Evolutionary conservation across 371 early-diverging fungal species (phyloP).

Genomic region (Mucor velutinosus): DNA sequence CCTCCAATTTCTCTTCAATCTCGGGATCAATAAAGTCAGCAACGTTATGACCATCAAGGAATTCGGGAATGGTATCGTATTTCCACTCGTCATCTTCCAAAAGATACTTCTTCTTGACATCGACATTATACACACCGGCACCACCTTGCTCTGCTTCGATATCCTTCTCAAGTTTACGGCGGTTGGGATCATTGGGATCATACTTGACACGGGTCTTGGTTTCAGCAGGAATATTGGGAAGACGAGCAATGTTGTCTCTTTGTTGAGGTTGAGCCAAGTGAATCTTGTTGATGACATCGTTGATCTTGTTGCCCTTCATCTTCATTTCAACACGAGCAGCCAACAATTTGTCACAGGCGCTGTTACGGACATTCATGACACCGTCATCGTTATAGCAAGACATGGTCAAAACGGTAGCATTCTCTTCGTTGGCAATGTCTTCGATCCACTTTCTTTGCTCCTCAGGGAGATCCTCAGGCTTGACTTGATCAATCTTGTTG

Average conservation of each 20-base stretch:
- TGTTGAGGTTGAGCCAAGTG: constrained; percentile 89
- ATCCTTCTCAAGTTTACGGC: constrained; percentile 86
- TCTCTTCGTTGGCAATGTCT: constrained; percentile 70
- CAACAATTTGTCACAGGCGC: constrained; percentile 93
- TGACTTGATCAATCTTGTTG: constrained; percentile 96
- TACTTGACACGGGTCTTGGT: constrained; percentile 72
- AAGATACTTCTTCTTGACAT: constrained; percentile 89
- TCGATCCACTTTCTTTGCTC: constrained; percentile 80
- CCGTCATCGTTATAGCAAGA: constrained; percentile 94
- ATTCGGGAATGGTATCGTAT: constrained; percentile 99
- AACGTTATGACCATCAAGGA: constrained; percentile 99
- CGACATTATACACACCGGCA: constrained; percentile 94
- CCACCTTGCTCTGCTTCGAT: constrained; percentile 92
- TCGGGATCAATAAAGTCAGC: constrained; percentile 99
- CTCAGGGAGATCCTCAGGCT: constrained; percentile 73
- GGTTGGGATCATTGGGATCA: constrained; percentile 83
- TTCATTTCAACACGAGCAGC: constrained; percentile 95
- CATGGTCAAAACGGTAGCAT: constrained; percentile 80
- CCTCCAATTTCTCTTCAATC: constrained; percentile 94
- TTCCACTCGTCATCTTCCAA: constrained; percentile 93
- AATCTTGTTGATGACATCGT: constrained; percentile 92
- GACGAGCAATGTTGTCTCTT: constrained; percentile 85
- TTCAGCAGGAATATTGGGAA: constrained; percentile 84
- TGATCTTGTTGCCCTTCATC: constrained; percentile 89
- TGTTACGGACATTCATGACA: constrained; percentile 94